Evolutionary conservation across 306 rosid genomes (phyloP), one percentile per base, ranked within the genome.

Genomic region (Cercis canadensis): DNA sequence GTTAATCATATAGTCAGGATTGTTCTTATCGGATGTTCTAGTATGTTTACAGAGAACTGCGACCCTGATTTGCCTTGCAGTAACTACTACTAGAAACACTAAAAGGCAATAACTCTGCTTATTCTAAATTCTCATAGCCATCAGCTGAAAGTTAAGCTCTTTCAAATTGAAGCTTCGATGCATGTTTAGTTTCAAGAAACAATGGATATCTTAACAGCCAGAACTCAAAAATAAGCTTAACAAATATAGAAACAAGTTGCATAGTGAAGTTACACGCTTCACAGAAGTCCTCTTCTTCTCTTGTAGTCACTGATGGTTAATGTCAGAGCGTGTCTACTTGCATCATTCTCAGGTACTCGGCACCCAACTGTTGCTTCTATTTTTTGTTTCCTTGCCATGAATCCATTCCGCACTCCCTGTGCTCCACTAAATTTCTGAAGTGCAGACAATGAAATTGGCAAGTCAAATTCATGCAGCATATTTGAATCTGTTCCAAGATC

Each of bases 281-380:
- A 87, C 16, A 85, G 83, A 47, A 88, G 88, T 37, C 93, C 91
- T 80, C 87, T 80, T 67, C 89, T 82, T 78, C 87, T 84, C 86
- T 82, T 86, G 74, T 88, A 86, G 57, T 88, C 95, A 51, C 85
- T 77, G 50, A 88, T 76, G 1, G 89, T 34, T 75, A 86, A 70
- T 17, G 89, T 74, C 43, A 67, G 74, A 59, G 57, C 72, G 75
- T 84, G 89, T 67, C 74, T 70, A 74, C 62, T 84, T 18, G 83
- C 86, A 8, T 84, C 87, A 15, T 75, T 81, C 69, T 83, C 80
- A 11, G 65, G 57, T 5, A 84, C 84, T 67, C 31, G 31, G 74
- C 78, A 69, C 32, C 95, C 95, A 15, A 86, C 78, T 1, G 75
- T 78, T 33, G 86, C 91, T 88, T 88, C 89, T 14, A 86, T 70